Conservation (phyloP, 192 early-diverging fungal genomes). For the Spinellus fusiger region DNA sequence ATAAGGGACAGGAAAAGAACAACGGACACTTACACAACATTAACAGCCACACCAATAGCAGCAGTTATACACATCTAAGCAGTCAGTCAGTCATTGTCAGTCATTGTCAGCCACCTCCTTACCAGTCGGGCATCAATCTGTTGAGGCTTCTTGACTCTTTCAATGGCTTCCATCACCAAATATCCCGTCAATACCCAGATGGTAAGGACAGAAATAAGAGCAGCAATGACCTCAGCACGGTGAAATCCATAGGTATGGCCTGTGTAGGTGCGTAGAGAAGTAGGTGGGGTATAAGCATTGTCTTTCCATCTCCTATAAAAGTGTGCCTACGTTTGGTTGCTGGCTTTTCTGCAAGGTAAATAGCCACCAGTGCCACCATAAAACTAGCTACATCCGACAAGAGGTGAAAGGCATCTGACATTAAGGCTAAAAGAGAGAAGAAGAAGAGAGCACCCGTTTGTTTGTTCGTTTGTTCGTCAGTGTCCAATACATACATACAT, state of each 20-base stretch:
- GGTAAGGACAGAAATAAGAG: slow-evolving; percentile 66
- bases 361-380: slow-evolving; percentile 58
- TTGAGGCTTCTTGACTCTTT: slow-evolving; percentile 55
- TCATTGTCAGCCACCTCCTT: too few relatives aligned
- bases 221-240: slow-evolving; percentile 75
- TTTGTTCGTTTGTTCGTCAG: background rate
- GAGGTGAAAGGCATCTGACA: slow-evolving; percentile 73
- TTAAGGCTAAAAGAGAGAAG: too few relatives aligned
- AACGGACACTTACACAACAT: slow-evolving; percentile 54
- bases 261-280: background rate
- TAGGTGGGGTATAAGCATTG: too few relatives aligned
- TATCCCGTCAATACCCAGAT: slow-evolving; percentile 70
- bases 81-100: background rate
- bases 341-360: slow-evolving; percentile 55
- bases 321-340: slow-evolving; percentile 52
- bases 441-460: too few relatives aligned
- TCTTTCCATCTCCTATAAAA: background rate
- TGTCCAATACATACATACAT: too few relatives aligned
- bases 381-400: slow-evolving; percentile 70
- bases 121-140: slow-evolving; percentile 56
- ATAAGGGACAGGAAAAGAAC: slow-evolving; percentile 2
- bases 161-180: slow-evolving; percentile 67
- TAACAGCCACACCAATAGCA: slow-evolving; percentile 66
- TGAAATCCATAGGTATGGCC: slow-evolving; percentile 70
- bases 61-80: slow-evolving; percentile 62